Conservation (phyloP, 139 green algal species). For the Eudorina sp. region DNA sequence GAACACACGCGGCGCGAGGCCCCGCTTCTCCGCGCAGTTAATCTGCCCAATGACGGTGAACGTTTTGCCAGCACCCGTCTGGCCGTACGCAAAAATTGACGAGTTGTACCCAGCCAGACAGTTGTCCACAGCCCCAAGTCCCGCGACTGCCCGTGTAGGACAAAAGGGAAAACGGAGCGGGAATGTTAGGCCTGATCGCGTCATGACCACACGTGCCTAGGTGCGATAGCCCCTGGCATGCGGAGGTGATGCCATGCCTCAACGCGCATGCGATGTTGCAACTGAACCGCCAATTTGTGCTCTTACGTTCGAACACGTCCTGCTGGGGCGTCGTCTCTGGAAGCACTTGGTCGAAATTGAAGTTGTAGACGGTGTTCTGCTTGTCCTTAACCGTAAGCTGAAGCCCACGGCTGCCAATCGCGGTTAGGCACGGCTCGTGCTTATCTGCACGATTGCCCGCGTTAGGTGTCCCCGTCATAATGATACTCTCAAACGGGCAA, state of each 20-base stretch:
- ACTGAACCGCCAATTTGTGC: not conserved
- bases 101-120: slow-evolving; percentile 85
- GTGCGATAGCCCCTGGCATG: no score
- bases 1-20: slow-evolving; percentile 88
- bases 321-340: slow-evolving; percentile 61
- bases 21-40: slow-evolving; percentile 62
- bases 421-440: slow-evolving; percentile 53
- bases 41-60: slow-evolving; percentile 80
- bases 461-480: no score
- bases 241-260: not conserved
- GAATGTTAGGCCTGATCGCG: no score
- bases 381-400: slow-evolving; percentile 39
- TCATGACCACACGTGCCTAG: no score
- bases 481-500: no score
- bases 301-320: slow-evolving; percentile 73
- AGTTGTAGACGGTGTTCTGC: slow-evolving; percentile 43
- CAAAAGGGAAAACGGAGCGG: no score
- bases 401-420: slow-evolving; percentile 34
- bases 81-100: slow-evolving; percentile 85
- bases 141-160: slow-evolving; percentile 77
- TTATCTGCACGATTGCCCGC: slow-evolving; percentile 48
- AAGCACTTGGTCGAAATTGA: slow-evolving; percentile 75
- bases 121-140: slow-evolving; percentile 79
- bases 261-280: not conserved
- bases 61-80: slow-evolving; percentile 86